Evolutionary conservation across 2,329 filamentous ascomycete genomes (phyloP).

Genomic region (Paracamarosporium sp.): DNA sequence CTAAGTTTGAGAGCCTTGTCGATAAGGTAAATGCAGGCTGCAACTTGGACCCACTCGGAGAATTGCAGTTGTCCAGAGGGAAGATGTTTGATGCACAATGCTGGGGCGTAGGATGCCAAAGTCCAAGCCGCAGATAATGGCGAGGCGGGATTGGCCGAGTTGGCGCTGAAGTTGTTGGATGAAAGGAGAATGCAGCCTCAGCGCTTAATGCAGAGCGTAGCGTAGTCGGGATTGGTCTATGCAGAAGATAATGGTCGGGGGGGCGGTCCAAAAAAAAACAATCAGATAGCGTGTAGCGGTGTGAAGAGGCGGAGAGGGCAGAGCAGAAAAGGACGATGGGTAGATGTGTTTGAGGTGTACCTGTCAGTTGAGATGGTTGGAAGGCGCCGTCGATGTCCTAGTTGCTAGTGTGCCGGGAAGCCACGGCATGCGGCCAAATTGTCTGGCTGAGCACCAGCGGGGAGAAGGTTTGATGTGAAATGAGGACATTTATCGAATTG

Average conservation of each 20-base stretch:
- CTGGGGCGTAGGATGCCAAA: slow-evolving; percentile 14
- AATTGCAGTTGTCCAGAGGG: slow-evolving; percentile 22
- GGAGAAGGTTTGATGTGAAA: slow-evolving; percentile 5
- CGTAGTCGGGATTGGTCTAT: slow-evolving; percentile 33
- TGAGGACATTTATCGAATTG: slow-evolving; percentile 24
- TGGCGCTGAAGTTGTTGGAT: slow-evolving; percentile 31
- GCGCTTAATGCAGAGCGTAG: slow-evolving; percentile 40
- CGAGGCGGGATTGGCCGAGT: slow-evolving; percentile 39
- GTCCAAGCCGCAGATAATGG: slow-evolving; percentile 22
- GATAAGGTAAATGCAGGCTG: slow-evolving; percentile 32
- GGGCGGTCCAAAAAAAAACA: slow-evolving; percentile 27
- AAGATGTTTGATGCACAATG: slow-evolving; percentile 31
- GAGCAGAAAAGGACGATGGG: slow-evolving; percentile 11
- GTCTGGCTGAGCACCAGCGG: slow-evolving; percentile 22
- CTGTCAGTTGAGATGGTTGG: slow-evolving; percentile 17
- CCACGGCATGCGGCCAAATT: slow-evolving; percentile 30
- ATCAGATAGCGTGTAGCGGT: slow-evolving; percentile 28
- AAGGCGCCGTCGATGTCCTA: slow-evolving; percentile 15
- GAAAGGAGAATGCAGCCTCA: slow-evolving; percentile 32
- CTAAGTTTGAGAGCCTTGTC: slow-evolving; percentile 27
- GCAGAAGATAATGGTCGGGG: slow-evolving; percentile 37
- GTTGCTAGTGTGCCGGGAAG: slow-evolving; percentile 24
- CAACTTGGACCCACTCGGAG: slow-evolving; percentile 24
- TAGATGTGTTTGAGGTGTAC: slow-evolving; percentile 10
- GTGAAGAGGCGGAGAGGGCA: slow-evolving; percentile 18